Evolutionary conservation across 108 stramenopile species (phyloP).

Genomic region (Aureococcus anophagefferens): DNA sequence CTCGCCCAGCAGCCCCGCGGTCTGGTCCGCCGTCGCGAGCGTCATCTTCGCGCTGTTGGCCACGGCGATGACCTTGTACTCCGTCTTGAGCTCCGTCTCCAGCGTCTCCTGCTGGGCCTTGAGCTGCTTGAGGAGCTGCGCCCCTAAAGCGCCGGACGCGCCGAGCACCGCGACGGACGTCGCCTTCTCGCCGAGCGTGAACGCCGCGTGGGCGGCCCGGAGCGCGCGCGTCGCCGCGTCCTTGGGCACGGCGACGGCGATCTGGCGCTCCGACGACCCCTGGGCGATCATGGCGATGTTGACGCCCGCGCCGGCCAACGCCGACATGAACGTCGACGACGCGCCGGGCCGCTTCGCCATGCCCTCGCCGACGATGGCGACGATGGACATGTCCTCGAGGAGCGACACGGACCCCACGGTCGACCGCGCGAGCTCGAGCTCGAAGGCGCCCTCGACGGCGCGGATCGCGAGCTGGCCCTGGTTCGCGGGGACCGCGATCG

Average conservation of each 20-base stretch:
- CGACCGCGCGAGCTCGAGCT: slow-evolving; percentile 31
- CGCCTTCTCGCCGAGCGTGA: slow-evolving; percentile 10
- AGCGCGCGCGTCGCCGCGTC: slow-evolving; percentile 63
- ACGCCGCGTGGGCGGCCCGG: slow-evolving; percentile 74
- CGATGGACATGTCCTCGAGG: neutral
- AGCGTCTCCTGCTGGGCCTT: slow-evolving; percentile 18
- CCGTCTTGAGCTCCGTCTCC: slow-evolving; percentile 7
- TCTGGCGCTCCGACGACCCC: slow-evolving; percentile 60
- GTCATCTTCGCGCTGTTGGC: slow-evolving; percentile 6
- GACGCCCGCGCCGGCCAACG: neutral
- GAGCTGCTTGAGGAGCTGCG: slow-evolving; percentile 17
- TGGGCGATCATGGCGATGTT: slow-evolving; percentile 3
- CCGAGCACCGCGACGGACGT: slow-evolving; percentile 28
- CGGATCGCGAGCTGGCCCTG: slow-evolving; percentile 49
- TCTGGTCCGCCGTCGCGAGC: slow-evolving; percentile 10
- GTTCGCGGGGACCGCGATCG: slow-evolving; percentile 52
- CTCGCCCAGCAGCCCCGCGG: neutral
- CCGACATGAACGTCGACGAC: neutral
- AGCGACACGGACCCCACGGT: slow-evolving; percentile 62
- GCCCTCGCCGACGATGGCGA: neutral
- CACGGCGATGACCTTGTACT: slow-evolving; percentile 27
- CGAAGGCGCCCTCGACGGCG: slow-evolving; percentile 63
- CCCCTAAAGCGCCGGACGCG: slow-evolving; percentile 13
- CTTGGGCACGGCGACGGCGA: slow-evolving; percentile 60
- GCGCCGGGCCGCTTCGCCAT: neutral